A percentile compares a stretch with the other conserved stretches of the same genome.
phyloP scores from a whole-genome alignment of 305 asterid species.

The Coffea humblotiana region DNA sequence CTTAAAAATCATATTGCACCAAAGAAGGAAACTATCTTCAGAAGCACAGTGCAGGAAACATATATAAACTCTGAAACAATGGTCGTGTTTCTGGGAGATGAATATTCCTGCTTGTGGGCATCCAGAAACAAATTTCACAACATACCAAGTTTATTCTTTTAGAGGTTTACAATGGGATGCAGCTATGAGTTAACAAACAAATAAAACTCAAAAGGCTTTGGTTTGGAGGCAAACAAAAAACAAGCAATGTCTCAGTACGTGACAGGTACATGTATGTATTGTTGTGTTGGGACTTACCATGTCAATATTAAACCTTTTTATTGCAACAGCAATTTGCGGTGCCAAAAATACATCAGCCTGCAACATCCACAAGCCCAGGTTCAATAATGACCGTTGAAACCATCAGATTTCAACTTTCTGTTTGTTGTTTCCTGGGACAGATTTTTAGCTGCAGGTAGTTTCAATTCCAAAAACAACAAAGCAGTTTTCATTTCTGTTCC shows the following conservation, averaged over 20 bases:
- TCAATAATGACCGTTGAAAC: background rate
- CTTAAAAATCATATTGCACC: too few species aligned
- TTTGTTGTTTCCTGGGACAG: background rate
- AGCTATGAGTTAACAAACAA: background rate
- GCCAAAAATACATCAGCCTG: slow-evolving; percentile 87
- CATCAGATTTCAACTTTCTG: background rate
- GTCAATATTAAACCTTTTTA: slow-evolving; percentile 52
- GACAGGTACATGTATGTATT: background rate
- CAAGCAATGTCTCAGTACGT: too few species aligned
- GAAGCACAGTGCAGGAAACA: background rate
- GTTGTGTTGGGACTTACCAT: slow-evolving; percentile 39
- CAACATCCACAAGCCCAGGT: slow-evolving; percentile 10
- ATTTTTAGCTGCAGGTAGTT: too few species aligned
- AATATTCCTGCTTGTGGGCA: background rate
- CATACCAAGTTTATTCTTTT: background rate
- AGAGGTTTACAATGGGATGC: background rate
- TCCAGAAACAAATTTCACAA: background rate
- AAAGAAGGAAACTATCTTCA: too few species aligned
- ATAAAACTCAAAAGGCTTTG: background rate
- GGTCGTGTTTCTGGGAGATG: background rate
- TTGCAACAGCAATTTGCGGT: slow-evolving; percentile 63
- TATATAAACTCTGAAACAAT: too few species aligned
- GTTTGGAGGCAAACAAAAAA: background rate
- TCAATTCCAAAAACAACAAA: background rate
- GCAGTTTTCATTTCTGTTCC: background rate